Evolutionary conservation across 805 yeast species (phyloP).

Genomic region (Yamadazyma akitaensis): DNA sequence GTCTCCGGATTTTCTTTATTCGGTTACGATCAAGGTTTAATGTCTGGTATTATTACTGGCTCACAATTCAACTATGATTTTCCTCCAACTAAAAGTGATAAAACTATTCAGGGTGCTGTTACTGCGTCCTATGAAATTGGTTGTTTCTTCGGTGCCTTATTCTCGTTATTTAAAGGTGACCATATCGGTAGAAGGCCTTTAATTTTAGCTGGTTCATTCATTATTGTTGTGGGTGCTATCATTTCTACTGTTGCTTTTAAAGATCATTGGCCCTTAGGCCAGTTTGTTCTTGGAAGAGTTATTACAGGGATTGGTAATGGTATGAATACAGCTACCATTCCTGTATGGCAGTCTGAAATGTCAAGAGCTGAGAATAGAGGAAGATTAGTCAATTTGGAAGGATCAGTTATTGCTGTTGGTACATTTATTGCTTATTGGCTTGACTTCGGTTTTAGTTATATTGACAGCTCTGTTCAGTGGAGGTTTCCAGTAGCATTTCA

Average conservation of each 20-base stretch:
- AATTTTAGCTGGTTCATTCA: conserved; percentile 33
- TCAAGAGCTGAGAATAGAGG: conserved; percentile 42
- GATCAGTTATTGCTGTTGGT: conserved; percentile 61
- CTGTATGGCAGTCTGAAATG: conserved; percentile 46
- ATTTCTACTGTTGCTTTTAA: conserved; percentile 34
- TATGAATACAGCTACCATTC: conserved; percentile 41
- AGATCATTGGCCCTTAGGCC: conserved; percentile 55
- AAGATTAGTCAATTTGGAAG: conserved; percentile 37
- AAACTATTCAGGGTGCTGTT: conserved; percentile 62
- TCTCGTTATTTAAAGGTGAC: conserved; percentile 39
- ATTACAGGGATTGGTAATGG: conserved; percentile 45
- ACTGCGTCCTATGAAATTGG: conserved; percentile 69
- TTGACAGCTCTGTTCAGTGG: conserved; percentile 42
- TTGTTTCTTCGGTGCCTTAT: conserved; percentile 43
- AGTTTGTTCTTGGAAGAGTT: conserved; percentile 60
- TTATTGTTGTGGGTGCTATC: conserved; percentile 38
- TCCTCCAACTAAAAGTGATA: conserved; percentile 28
- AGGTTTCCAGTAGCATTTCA: conserved; percentile 55
- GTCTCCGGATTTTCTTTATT: conserved; percentile 28
- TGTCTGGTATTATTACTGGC: conserved; percentile 42
- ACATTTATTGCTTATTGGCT: conserved; percentile 67
- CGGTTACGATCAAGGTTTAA: conserved; percentile 40
- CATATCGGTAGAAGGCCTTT: conserved; percentile 40
- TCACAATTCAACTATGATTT: conserved; percentile 33
- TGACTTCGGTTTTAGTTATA: conserved; percentile 62